Conservation (phyloP, 176 grass and related monocot species). For the Melocanna baccifera region DNA sequence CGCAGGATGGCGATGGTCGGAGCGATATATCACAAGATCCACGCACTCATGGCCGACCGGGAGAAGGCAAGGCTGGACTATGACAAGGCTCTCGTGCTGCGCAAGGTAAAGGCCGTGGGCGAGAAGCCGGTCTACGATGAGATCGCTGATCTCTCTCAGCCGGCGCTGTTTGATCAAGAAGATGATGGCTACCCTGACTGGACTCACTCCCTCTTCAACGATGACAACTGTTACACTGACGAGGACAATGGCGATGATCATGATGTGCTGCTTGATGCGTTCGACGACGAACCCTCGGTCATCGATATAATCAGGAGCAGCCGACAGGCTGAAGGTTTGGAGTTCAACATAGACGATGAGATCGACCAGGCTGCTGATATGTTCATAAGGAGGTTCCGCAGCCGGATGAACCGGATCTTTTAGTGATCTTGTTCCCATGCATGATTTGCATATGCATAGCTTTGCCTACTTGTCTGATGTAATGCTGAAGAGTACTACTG, state of each 20-base stretch:
- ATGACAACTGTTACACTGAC: conserved; percentile 11
- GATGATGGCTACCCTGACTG: conserved; percentile 28
- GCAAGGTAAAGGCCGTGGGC: neutral
- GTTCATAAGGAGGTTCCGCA: conserved; percentile 71
- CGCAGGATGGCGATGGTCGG: conserved; percentile 38
- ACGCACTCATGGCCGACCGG: conserved; percentile 36
- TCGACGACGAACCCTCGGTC: conserved; percentile 29
- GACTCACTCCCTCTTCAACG: conserved; percentile 42
- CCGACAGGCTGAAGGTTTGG: conserved; percentile 47
- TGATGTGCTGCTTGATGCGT: neutral
- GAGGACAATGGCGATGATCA: neutral
- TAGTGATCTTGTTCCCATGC: neutral
- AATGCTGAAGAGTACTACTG: neutral
- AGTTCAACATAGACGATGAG: conserved; percentile 71
- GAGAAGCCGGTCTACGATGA: neutral
- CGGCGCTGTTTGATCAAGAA: conserved; percentile 18
- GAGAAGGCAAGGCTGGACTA: conserved; percentile 10
- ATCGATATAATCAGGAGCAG: conserved; percentile 71
- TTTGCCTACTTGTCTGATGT: neutral
- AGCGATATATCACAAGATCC: conserved; percentile 57
- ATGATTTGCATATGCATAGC: neutral
- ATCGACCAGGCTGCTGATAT: conserved; percentile 75
- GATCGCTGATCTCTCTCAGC: conserved; percentile 24
- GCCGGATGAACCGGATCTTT: conserved; percentile 40
- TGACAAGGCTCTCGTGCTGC: conserved; percentile 28